phyloP scores from a whole-genome alignment of 306 rosid species.

The Medicago arabica region DNA sequence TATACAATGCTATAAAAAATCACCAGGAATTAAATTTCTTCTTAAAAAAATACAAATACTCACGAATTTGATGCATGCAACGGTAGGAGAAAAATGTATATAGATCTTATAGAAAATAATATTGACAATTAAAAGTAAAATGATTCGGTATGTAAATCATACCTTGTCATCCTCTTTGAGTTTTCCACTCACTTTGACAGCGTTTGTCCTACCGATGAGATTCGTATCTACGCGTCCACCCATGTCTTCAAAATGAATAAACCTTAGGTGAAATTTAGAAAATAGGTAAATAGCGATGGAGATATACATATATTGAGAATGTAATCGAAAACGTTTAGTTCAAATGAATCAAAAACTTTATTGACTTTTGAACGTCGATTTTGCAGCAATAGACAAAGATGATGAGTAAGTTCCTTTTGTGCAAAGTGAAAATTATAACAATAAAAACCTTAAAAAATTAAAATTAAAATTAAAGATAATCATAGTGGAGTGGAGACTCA shows the following conservation, averaged over 20 bases:
- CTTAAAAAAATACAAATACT: background rate
- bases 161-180: background rate
- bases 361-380: background rate
- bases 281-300: too few relatives aligned
- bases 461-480: background rate
- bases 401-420: background rate
- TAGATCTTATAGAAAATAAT: background rate
- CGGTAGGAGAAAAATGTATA: background rate
- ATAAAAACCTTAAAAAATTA: background rate
- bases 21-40: too few relatives aligned
- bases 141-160: too few relatives aligned
- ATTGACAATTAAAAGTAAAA: too few relatives aligned
- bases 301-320: too few relatives aligned
- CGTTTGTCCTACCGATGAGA: background rate
- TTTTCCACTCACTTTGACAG: background rate
- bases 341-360: background rate
- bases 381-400: background rate
- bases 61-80: background rate
- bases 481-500: background rate
- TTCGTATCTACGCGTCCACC: background rate
- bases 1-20: background rate
- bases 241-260: background rate
- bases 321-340: too few relatives aligned
- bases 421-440: background rate
- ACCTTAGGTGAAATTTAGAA: background rate